Conservation (phyloP, 805 yeast genomes). For the Yarrowia bubula region DNA sequence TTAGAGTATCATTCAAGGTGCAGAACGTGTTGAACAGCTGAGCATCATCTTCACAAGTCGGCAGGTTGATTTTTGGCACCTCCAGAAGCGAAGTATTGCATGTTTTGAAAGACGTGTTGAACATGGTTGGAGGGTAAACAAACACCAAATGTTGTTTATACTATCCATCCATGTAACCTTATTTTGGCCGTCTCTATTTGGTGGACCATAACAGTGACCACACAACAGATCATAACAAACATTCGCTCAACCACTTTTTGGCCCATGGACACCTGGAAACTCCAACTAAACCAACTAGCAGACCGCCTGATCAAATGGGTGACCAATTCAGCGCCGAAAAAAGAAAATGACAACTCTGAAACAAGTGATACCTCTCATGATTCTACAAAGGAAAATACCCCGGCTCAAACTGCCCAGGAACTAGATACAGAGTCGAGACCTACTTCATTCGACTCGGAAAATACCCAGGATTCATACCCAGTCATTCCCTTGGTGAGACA, state of each 20-base stretch:
- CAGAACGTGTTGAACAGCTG: neutral
- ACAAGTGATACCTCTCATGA: neutral
- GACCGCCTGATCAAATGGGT: neutral
- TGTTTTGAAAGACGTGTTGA: neutral
- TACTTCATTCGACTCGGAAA: neutral
- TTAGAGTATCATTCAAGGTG: neutral
- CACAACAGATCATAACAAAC: too few relatives aligned
- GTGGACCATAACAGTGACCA: neutral
- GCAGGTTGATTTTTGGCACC: neutral
- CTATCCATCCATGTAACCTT: neutral
- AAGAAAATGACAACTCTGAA: neutral
- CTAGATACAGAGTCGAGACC: neutral
- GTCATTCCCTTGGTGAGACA: neutral
- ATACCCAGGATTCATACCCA: neutral
- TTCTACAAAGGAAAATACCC: neutral
- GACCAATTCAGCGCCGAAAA: neutral
- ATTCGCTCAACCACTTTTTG: too few relatives aligned
- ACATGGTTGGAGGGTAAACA: too few relatives aligned
- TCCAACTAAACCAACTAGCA: neutral
- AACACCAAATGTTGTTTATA: too few relatives aligned
- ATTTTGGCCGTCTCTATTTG: neutral
- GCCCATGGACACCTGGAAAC: neutral
- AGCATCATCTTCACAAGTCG: neutral
- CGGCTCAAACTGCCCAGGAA: neutral
- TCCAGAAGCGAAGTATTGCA: neutral